phyloP scores from a whole-genome alignment of 2,329 filamentous ascomycete species.

The Aspergillus oerlinghausenensis region DNA sequence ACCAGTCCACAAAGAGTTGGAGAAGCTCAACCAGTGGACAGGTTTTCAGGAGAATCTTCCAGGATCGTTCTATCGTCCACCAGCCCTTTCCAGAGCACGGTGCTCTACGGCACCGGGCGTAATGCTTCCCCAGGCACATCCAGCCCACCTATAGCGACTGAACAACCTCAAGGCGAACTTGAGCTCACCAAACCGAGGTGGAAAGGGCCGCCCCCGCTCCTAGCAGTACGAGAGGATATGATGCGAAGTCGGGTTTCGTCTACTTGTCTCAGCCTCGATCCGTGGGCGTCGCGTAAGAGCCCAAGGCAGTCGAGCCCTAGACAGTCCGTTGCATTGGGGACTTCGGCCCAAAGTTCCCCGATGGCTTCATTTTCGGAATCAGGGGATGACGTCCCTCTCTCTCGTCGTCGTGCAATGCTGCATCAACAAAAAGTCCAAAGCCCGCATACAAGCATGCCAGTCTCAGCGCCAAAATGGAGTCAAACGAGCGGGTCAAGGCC shows the following conservation, averaged over 20 bases:
- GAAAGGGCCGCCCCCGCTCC: slow-evolving; percentile 42
- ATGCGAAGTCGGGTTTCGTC: slow-evolving; percentile 40
- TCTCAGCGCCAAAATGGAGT: slow-evolving; percentile 12
- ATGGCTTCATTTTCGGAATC: slow-evolving; percentile 24
- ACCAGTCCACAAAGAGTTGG: slow-evolving; percentile 6
- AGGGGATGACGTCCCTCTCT: slow-evolving; percentile 68
- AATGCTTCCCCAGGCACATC: neutral
- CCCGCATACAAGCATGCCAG: slow-evolving; percentile 47
- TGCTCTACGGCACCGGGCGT: neutral
- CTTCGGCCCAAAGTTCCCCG: slow-evolving; percentile 11
- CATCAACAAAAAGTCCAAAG: slow-evolving; percentile 46
- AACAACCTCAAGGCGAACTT: slow-evolving; percentile 11
- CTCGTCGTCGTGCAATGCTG: slow-evolving; percentile 60
- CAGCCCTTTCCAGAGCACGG: neutral
- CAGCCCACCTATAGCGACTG: neutral
- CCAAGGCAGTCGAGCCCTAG: slow-evolving; percentile 27
- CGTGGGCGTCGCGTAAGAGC: slow-evolving; percentile 24
- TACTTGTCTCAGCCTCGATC: slow-evolving; percentile 29
- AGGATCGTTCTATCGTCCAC: neutral
- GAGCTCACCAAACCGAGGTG: slow-evolving; percentile 18
- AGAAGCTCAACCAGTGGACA: slow-evolving; percentile 5
- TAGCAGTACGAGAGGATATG: slow-evolving; percentile 52
- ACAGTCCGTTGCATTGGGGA: slow-evolving; percentile 12
- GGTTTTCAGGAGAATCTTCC: slow-evolving; percentile 4
- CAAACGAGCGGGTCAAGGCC: slow-evolving; percentile 8